Conservation (phyloP, 177 flowering plant genomes). For the Vitis hybrid region DNA sequence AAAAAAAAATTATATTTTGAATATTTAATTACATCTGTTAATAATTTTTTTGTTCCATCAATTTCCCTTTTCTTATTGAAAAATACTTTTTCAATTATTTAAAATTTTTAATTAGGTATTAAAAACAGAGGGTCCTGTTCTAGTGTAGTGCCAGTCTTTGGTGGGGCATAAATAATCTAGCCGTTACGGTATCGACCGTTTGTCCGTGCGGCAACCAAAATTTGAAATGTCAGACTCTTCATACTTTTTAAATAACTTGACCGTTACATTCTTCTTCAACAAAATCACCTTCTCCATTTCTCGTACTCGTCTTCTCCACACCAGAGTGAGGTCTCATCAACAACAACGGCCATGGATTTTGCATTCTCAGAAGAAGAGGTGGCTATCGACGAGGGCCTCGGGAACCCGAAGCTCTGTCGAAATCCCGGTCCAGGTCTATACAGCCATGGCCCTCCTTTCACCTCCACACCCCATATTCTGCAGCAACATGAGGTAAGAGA, state of each 20-base stretch:
- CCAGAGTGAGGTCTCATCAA: background rate
- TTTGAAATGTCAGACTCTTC: slow-evolving; percentile 10
- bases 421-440: slow-evolving; percentile 42
- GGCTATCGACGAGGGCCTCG: slow-evolving; percentile 59
- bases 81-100: too few relatives aligned
- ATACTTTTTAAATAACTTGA: slow-evolving; percentile 18
- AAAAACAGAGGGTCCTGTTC: too few relatives aligned
- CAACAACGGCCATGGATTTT: slow-evolving; percentile 41
- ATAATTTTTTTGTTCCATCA: too few relatives aligned
- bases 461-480: slow-evolving; percentile 65
- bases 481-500: slow-evolving; percentile 57
- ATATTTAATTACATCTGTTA: too few relatives aligned
- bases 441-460: slow-evolving; percentile 76
- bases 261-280: slow-evolving; percentile 23
- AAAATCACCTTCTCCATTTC: background rate
- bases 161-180: slow-evolving; percentile 15
- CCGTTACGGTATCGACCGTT: slow-evolving; percentile 21
- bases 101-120: too few relatives aligned
- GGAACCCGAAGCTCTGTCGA: slow-evolving; percentile 80
- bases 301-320: background rate
- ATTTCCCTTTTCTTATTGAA: too few relatives aligned
- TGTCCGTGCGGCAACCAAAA: slow-evolving; percentile 13
- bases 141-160: background rate
- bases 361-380: slow-evolving; percentile 61
- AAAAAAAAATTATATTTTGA: too few relatives aligned